Base-by-base conservation (phyloP, 768 basidiomycete species). In the Lactifluus rugatus region DNA sequence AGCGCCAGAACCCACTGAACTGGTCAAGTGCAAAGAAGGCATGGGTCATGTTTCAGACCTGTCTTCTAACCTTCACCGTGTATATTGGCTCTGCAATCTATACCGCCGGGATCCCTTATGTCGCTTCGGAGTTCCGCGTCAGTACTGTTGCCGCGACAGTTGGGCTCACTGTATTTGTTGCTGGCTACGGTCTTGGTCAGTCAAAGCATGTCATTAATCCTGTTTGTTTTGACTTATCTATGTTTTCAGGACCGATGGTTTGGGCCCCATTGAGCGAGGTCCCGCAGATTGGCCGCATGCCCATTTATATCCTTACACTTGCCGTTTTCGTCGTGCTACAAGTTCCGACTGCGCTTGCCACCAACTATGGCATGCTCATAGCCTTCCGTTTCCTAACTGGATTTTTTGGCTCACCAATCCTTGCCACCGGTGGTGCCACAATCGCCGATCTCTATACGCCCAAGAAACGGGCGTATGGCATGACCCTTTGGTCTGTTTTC, bases 71-170 rank as follows among this genome's bases (percentile, higher is more conserved):
- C 1, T 69, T 72, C 51, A 61, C 66, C 52, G 66, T 71, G 26
- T 72, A 71, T 61, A 67, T 73, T 56, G 72, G 71, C 52, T 69
- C 71, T 8, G 67, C 68, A 14, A 71, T 73, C 48, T 72, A 70
- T 57, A 66, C 69, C 0, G 63, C 71, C 16, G 67, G 68, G 10
- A 69, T 70, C 19, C 64, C 66, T 2, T 64, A 59, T 7, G 52
- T 73, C 21, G 48, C 67, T 41, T 28, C 59, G 2, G 62, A 70
- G 3, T 72, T 70, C 62, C 62, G 67, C 28, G 65, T 70, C 9
- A 69, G 69, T 34, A 54, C 53, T 10, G 67, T 68, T 16, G 64
- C 66, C 0, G 70, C 67, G 6, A 69, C 69, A 5, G 65, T 72
- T 2, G 72, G 72, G 5, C 62, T 61, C 65, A 71, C 64, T 50